These are phyloP conservation scores for Beauveria brongniartii DNA, from an alignment of 2,329 filamentous ascomycete genomes.

Conservation along the genomic window DNA sequence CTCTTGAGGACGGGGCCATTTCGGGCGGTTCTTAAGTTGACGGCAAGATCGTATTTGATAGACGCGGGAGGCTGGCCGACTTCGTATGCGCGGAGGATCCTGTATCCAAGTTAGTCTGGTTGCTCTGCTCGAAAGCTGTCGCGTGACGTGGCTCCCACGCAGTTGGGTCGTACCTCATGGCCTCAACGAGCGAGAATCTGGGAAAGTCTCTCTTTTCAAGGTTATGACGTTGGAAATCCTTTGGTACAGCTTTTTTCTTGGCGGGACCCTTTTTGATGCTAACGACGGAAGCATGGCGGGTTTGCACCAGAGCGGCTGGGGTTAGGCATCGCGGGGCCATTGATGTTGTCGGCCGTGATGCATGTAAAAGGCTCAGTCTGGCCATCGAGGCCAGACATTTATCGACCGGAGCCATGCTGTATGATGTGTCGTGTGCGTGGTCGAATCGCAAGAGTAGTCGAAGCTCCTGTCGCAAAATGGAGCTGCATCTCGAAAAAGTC, in stretches of 20 bases:
- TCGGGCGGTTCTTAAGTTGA: conserved; percentile 76
- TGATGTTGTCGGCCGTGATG: conserved; percentile 32
- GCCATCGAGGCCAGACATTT: conserved; percentile 48
- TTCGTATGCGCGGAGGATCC: conserved; percentile 86
- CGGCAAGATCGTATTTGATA: conserved; percentile 80
- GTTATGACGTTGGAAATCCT: conserved; percentile 58
- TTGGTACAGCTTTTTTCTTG: conserved; percentile 54
- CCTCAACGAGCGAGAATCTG: conserved; percentile 79
- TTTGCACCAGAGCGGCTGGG: conserved; percentile 35
- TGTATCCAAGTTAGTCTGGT: conserved; percentile 29
- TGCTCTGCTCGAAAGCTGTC: background rate
- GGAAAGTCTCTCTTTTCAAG: conserved; percentile 53
- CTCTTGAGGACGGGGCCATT: conserved; percentile 83
- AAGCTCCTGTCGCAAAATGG: conserved; percentile 12
- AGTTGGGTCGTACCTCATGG: conserved; percentile 63
- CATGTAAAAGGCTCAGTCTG: conserved; percentile 36
- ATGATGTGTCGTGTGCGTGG: background rate
- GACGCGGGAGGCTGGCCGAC: conserved; percentile 68
- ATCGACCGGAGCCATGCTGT: conserved; percentile 41
- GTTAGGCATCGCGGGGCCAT: conserved; percentile 42
- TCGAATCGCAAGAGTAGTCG: background rate
- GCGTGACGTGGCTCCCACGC: background rate
- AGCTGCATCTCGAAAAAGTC: background rate
- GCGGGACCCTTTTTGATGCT: conserved; percentile 40
- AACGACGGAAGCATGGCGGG: conserved; percentile 32